Percentiles rank a stretch among this genome's conserved stretches.
Evolutionary conservation across 805 yeast genomes (phyloP).

Genomic region (Tetrapisispora namnaoensis): DNA sequence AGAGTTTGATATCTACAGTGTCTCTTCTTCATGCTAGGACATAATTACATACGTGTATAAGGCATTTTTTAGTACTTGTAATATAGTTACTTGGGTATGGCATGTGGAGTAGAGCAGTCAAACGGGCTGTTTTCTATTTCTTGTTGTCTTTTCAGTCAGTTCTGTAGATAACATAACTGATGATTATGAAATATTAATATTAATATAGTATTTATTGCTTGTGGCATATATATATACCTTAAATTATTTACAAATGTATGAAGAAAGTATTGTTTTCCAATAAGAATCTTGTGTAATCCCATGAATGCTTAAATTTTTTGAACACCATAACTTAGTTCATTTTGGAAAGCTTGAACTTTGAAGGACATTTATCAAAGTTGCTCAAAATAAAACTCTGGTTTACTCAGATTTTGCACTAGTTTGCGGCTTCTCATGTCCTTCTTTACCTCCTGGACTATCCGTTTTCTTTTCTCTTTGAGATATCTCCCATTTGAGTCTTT

Average conservation of each 20-base stretch:
- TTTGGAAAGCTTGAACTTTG: not conserved
- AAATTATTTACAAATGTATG: not conserved
- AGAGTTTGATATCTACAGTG: conserved; percentile 29
- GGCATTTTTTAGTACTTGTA: not conserved
- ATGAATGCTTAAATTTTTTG: not conserved
- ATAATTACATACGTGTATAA: conserved; percentile 6
- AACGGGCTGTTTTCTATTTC: too few relatives aligned
- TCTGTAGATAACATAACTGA: too few relatives aligned
- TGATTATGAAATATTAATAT: too few relatives aligned
- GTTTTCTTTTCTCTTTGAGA: conserved; percentile 15
- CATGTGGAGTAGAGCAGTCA: too few relatives aligned
- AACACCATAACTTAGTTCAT: not conserved
- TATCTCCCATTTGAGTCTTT: conserved; percentile 72
- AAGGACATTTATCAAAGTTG: not conserved
- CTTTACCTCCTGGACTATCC: not conserved
- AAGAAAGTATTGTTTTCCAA: not conserved
- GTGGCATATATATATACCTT: not conserved
- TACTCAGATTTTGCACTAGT: not conserved
- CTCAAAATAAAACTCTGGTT: not conserved
- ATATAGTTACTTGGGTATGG: not conserved
- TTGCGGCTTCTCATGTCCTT: not conserved
- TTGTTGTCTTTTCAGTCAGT: too few relatives aligned
- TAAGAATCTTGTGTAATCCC: not conserved
- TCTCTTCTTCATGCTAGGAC: conserved; percentile 29
- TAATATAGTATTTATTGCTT: too few relatives aligned